Conservation (phyloP, 768 basidiomycete genomes). For the Suillus discolor region DNA sequence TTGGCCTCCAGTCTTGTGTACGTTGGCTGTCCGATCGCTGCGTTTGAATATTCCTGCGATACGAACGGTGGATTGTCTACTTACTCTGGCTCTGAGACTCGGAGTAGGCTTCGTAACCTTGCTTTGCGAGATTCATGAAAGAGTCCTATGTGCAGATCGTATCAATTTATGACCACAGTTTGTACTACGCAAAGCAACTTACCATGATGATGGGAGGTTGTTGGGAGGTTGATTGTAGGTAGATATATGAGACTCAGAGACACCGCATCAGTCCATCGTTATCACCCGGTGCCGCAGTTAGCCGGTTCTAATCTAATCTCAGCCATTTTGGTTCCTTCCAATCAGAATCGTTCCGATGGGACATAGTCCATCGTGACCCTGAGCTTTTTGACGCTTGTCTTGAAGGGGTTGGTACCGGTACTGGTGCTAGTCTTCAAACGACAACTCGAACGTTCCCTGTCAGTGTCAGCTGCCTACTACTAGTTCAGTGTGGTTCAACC, state of each 20-base stretch:
- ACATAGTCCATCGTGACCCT: no score
- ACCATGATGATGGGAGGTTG: conserved; percentile 24
- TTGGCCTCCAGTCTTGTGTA: conserved; percentile 61
- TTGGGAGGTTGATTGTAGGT: conserved; percentile 3
- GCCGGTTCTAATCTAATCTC: conserved; percentile 1
- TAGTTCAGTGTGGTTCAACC: no score
- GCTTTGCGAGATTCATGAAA: conserved; percentile 71
- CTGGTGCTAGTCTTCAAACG: no score
- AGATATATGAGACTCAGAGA: conserved; percentile 10
- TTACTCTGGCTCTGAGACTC: conserved; percentile 13
- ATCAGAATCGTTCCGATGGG: not conserved
- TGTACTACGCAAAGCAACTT: conserved; percentile 9
- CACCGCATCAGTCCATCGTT: conserved; percentile 8
- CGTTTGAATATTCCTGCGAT: conserved; percentile 16
- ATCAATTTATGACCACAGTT: not conserved
- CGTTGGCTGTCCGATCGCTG: conserved; percentile 36
- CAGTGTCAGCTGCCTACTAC: no score
- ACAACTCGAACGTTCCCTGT: no score
- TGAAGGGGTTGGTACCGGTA: no score
- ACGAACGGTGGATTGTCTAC: conserved; percentile 7
- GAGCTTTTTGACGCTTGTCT: no score
- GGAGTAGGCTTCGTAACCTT: conserved; percentile 59
- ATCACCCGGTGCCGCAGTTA: conserved; percentile 8
- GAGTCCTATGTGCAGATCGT: conserved; percentile 46
- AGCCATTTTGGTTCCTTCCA: not conserved